Base-by-base conservation (phyloP, 2,329 filamentous ascomycete species). In the Gliomastix tumulicola region DNA sequence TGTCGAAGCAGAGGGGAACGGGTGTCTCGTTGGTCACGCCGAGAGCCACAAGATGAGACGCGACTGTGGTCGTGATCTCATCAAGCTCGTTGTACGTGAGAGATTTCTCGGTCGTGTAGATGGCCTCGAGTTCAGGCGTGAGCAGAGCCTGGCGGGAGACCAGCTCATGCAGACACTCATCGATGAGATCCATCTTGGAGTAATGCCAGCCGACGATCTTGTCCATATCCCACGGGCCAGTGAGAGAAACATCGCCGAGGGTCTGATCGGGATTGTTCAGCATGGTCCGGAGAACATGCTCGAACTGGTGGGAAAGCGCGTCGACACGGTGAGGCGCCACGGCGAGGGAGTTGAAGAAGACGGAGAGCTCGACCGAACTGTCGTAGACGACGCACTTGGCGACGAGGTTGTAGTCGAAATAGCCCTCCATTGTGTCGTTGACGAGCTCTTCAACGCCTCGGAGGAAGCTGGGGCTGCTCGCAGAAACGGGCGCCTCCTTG, bases 1-100 rank as follows among this genome's bases (percentile, higher is more conserved):
- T 56, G 15, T 53, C 48, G n/a, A 54, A 53, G 30, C 49, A 54
- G 0, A 56, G 23, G 4, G 48, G 46, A 0, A 37, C 35, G 11
- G 17, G 15, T n/a, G 13, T 49, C 39, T 36, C 56, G 3, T 45
- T 45, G 3, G 38, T 27, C 11, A 63, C 46, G 11, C 55, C 54
- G 9, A 39, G 23, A 8, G 5, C 16, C 18, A 18, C 21, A 5
- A 45, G 21, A 13, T 45, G 13, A 5, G 11, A 13, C 11, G 31
- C 32, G 17, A 39, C 11, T 17, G 12, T n/a, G 11, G 31, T 30
- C 16, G 37, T 30, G n/a, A 33, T 21, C 10, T 18, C 27, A 19
- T 39, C 37, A 5, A 39, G 37, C 32, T 34, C 31, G 12, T 19
- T 19, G 17, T 36, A 36, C 9, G 34, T 36, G 22, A 7, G 36